A percentile compares a stretch with the other conserved stretches of the same genome.
These are phyloP conservation scores for Yarrowia sp. DNA, from an alignment of 805 yeast genomes.

Conservation along the genomic window DNA sequence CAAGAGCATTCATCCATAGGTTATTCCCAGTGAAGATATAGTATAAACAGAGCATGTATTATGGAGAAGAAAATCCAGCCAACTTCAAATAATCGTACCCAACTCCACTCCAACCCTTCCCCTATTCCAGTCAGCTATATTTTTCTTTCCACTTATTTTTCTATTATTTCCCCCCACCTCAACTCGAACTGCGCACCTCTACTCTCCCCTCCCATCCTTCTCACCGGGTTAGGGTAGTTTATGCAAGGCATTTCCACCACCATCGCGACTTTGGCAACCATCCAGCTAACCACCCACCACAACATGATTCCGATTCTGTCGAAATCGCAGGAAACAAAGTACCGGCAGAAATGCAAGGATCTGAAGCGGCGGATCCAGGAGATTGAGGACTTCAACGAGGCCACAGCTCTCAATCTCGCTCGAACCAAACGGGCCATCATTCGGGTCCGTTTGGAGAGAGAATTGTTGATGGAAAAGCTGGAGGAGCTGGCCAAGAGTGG, in stretches of 20 bases:
- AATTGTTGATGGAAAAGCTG: slow-evolving; percentile 72
- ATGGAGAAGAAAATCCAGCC: too few relatives aligned
- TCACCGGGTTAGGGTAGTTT: neutral
- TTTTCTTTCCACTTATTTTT: too few relatives aligned
- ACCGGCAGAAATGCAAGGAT: slow-evolving; percentile 66
- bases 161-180: too few relatives aligned
- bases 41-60: too few relatives aligned
- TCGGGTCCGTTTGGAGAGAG: slow-evolving; percentile 77
- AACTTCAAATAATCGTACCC: too few relatives aligned
- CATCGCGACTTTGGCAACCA: neutral
- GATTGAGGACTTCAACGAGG: slow-evolving; percentile 73
- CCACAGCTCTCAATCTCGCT: slow-evolving; percentile 68
- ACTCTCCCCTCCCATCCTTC: too few relatives aligned
- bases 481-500: slow-evolving; percentile 45
- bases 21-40: too few relatives aligned
- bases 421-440: slow-evolving; percentile 74
- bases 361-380: slow-evolving; percentile 65
- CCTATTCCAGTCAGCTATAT: too few relatives aligned
- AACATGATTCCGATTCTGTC: slow-evolving; percentile 20
- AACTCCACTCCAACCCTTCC: too few relatives aligned
- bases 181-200: neutral
- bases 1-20: too few relatives aligned
- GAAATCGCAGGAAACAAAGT: slow-evolving; percentile 38
- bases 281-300: neutral
- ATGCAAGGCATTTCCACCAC: slow-evolving; percentile 6